Evolutionary conservation across 1,139 yeast genomes (phyloP), one percentile per base, ranked within the genome.

Genomic region (Groenewaldozyma sp.): DNA sequence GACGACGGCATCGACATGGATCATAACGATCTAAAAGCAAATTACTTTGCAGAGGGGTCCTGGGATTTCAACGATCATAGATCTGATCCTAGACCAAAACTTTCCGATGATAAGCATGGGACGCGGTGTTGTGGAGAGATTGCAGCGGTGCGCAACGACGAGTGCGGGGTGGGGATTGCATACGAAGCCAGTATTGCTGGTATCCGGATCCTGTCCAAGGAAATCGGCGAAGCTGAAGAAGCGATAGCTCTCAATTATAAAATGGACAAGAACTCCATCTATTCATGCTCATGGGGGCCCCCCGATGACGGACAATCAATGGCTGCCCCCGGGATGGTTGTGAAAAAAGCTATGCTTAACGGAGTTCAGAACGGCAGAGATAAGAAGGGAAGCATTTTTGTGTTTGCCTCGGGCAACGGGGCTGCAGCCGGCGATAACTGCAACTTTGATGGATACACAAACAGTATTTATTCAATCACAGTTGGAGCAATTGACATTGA

Each of bases 281-380:
- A 86, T 60, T 84, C 95, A 3, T 93, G 99, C 60, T 86, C 95
- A 3, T 93, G 99, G 99, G 99, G 99, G 2, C 99, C 99, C 1
- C 74, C 88, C 1, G 99, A 93, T 59, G 83, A 88, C 58, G 99
- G 98, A 0, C 69, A 61, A 45, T 76, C 95, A 0, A 74, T 91
- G 69, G 86, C 84, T 36, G 94, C 76, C 4, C 98, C 98, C 0
- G 84, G 86, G 20, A 58, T 65, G 28, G 54, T 88, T 27, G 95
- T 91, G 9, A 74, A 76, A 52, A 76, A 82, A 48, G 94, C 98
- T 1, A 72, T 93, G 62, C 59, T 83, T 17, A 80, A 79, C 54
- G 96, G 96, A 38, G 70, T 86, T n/a, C 78, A 74, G 48, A 77
- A 82, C 22, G 99, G 99, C 16, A 71, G 99, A 49, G 60, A 69